Conservation (phyloP, 129 eudicot species). For the Flaveria trinervia region DNA sequence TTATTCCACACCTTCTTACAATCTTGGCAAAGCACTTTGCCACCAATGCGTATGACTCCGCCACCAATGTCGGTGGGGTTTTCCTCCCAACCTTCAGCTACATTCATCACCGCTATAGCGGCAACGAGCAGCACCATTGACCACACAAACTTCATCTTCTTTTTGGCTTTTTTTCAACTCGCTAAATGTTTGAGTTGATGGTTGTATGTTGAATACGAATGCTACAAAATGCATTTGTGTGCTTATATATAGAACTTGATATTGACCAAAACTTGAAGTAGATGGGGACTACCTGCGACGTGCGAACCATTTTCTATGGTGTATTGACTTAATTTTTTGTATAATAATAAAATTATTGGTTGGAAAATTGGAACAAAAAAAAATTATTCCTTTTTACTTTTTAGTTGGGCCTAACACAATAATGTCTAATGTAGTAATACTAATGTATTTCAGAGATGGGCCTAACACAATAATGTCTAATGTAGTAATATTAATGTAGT, state of each 20-base stretch:
- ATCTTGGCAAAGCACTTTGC: constrained; percentile 88
- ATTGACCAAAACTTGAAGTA: constrained; percentile 29
- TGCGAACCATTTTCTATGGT: constrained; percentile 45
- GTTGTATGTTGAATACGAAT: constrained; percentile 6
- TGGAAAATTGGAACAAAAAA: not conserved
- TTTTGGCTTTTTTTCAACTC: not conserved
- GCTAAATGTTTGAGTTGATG: not conserved
- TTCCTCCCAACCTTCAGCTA: constrained; percentile 36
- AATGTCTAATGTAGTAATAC: no score
- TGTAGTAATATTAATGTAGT: not conserved
- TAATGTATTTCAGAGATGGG: not conserved
- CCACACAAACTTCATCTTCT: constrained; percentile 36
- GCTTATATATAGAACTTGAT: constrained; percentile 20
- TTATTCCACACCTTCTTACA: constrained; percentile 69
- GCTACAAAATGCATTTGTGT: constrained; percentile 13
- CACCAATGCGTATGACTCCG: constrained; percentile 54
- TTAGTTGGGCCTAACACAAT: not conserved
- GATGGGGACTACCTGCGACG: constrained; percentile 66
- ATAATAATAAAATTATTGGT: not conserved
- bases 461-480: not conserved
- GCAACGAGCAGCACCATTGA: constrained; percentile 44
- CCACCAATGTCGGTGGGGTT: not conserved
- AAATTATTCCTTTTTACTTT: not conserved
- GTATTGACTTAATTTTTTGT: not conserved
- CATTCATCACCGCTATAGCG: constrained; percentile 22